phyloP scores from a whole-genome alignment of 331 rosid genomes.

The Rosa hybrid region DNA sequence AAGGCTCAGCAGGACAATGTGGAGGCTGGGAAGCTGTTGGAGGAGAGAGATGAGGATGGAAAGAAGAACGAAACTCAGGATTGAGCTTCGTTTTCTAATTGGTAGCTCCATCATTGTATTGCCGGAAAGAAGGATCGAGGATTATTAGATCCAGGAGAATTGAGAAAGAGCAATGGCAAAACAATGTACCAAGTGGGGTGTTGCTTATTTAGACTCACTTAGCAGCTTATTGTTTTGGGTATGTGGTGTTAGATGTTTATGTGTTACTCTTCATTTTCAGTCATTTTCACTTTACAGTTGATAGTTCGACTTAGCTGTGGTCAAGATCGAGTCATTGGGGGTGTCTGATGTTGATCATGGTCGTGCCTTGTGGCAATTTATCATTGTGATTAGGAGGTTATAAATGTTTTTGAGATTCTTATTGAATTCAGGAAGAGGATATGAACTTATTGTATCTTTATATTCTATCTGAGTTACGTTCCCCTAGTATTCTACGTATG shows the following conservation, averaged over 20 bases:
- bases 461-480: background rate
- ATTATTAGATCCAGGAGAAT: conserved; percentile 23
- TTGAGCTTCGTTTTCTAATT: conserved; percentile 35
- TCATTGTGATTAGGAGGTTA: conserved; percentile 24
- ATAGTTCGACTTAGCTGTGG: conserved; percentile 27
- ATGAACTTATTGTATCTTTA: conserved; percentile 2
- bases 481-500: background rate
- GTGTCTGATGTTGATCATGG: conserved; percentile 26
- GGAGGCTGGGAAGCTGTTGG: conserved; percentile 88
- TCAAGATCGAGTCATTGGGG: background rate
- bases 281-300: conserved; percentile 3
- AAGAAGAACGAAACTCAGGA: conserved; percentile 67
- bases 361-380: conserved; percentile 26
- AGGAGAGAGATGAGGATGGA: conserved; percentile 67
- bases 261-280: conserved; percentile 9
- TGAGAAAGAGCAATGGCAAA: conserved; percentile 16
- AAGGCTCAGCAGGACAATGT: conserved; percentile 72
- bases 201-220: conserved; percentile 12
- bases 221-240: conserved; percentile 38
- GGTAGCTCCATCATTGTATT: conserved; percentile 28
- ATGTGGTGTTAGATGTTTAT: conserved; percentile 50
- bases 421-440: background rate
- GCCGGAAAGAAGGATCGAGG: conserved; percentile 13
- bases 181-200: conserved; percentile 3
- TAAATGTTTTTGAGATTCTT: conserved; percentile 7